Percentiles rank a stretch among this genome's conserved stretches.
phyloP scores from a whole-genome alignment of 192 early-diverging fungal species.

The Spinellus fusiger region DNA sequence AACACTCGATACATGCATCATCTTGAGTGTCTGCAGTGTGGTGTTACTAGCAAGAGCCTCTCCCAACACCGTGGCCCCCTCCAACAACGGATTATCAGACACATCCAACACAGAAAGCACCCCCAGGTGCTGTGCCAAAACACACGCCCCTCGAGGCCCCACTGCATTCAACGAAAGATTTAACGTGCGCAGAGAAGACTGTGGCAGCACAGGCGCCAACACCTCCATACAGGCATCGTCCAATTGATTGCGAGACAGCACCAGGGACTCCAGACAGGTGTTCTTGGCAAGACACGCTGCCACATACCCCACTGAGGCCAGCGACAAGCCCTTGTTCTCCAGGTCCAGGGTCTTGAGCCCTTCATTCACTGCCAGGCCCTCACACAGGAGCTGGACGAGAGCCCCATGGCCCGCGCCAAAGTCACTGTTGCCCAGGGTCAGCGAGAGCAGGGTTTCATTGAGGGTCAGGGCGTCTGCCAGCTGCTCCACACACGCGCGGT shows the following conservation, averaged over 20 bases:
- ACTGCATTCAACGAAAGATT: conserved; percentile 40
- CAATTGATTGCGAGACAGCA: conserved; percentile 40
- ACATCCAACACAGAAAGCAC: conserved; percentile 36
- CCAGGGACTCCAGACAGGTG: conserved; percentile 23
- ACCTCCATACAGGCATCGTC: conserved; percentile 28
- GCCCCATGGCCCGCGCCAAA: conserved; percentile 25
- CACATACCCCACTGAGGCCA: not conserved
- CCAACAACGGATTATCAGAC: conserved; percentile 41
- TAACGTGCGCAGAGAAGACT: conserved; percentile 19
- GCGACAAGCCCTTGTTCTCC: conserved; percentile 45
- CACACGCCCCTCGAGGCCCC: conserved; percentile 15
- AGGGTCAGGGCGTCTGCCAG: conserved; percentile 30
- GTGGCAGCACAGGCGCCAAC: conserved; percentile 15
- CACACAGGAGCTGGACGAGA: conserved; percentile 30
- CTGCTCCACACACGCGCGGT: conserved; percentile 23
- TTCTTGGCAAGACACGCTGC: conserved; percentile 28
- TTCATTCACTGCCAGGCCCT: conserved; percentile 39
- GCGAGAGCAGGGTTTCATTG: conserved; percentile 36
- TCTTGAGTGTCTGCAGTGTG: conserved; percentile 24
- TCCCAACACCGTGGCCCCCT: conserved; percentile 32
- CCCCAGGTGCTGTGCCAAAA: conserved; percentile 23
- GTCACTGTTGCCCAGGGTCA: conserved; percentile 37
- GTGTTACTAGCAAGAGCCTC: conserved; percentile 29
- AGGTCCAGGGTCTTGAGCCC: conserved; percentile 40
- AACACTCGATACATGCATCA: conserved; percentile 24